Conservation (phyloP, 495 filamentous ascomycete species). For the Peziza echinospora region DNA sequence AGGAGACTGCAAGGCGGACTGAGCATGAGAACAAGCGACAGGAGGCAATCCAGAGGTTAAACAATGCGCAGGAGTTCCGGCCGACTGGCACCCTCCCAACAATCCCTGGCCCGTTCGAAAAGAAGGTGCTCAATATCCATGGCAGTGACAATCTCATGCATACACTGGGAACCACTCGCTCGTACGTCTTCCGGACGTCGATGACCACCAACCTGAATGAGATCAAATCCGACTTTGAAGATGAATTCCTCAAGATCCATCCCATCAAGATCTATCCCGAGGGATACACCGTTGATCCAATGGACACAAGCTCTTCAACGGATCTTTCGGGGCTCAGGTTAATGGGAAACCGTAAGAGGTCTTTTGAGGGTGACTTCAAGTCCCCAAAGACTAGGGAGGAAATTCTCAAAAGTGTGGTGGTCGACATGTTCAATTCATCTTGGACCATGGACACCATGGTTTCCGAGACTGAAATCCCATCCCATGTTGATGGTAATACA, state of each 20-base stretch:
- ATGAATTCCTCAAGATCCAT: slow-evolving; percentile 14
- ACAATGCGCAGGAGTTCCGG: slow-evolving; percentile 16
- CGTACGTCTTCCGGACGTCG: slow-evolving; percentile 72
- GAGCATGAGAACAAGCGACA: slow-evolving; percentile 19
- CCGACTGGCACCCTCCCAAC: slow-evolving; percentile 9
- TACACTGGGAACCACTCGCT: slow-evolving; percentile 54
- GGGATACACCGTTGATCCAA: background rate
- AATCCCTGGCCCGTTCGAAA: slow-evolving; percentile 6
- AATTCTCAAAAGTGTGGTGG: slow-evolving; percentile 9
- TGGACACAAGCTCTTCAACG: background rate
- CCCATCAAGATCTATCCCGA: slow-evolving; percentile 13
- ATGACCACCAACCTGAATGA: slow-evolving; percentile 50
- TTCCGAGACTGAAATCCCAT: slow-evolving; percentile 6
- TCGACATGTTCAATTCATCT: slow-evolving; percentile 15
- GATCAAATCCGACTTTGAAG: slow-evolving; percentile 15
- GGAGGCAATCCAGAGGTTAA: slow-evolving; percentile 14
- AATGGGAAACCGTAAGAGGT: slow-evolving; percentile 4
- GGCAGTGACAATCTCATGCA: slow-evolving; percentile 59
- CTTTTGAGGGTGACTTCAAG: slow-evolving; percentile 8
- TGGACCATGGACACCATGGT: slow-evolving; percentile 18
- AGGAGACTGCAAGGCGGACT: slow-evolving; percentile 19
- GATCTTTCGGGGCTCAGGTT: background rate
- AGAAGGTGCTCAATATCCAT: slow-evolving; percentile 39
- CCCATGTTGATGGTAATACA: background rate
- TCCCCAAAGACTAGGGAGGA: slow-evolving; percentile 1